Base-by-base conservation (phyloP, 73 alveolate genomes). In the Blepharisma japonicum region DNA sequence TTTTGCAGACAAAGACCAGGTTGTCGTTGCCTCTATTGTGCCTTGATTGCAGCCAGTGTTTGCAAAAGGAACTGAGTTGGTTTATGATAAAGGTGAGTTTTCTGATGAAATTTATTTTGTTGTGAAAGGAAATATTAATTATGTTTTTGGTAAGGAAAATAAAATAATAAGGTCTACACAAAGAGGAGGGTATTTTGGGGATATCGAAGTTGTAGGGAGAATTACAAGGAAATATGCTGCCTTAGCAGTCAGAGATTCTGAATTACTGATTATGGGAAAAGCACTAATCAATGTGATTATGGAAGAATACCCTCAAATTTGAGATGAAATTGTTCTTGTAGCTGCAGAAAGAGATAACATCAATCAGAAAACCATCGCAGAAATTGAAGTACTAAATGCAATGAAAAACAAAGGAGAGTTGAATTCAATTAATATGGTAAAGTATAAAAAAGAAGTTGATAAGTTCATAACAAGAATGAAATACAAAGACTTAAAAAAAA, bases 31-130 rank as follows among this genome's bases (percentile, higher is more conserved):
- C 2, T 56, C 71, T 20, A 42, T 86, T 21, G 81, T 83, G 8
- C 89, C 90, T 27, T 71, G 48, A 51, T 74, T 86, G 56, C 71
- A 81, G 8, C 92, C 92, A 14, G 4, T 82, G 39, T 80, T 70
- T 27, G 48, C 81, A 6, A 25, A 53, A 48, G 74, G 70, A 14
- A 80, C 83, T 20, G 92, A 85, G 48, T 71, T 71, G 55, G 71
- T 85, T 5, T 85, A 85, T 54, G 54, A 48, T 46, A 74, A 85
- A 56, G 85, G 70, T 20, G 83, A 82, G 21, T 76, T 70, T 56
- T 84, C 89, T 11, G 86, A 81, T 82, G 68, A 71, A 71, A 85
- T 85, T 32, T 85, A 85, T 61, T 85, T 85, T 53, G 76, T 85
- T 6, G 84, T 85, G 1, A 82, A 74, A 78, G 92, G 92, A 20